phyloP scores from a whole-genome alignment of 1,139 yeast species.

The Yamadazyma sp. region DNA sequence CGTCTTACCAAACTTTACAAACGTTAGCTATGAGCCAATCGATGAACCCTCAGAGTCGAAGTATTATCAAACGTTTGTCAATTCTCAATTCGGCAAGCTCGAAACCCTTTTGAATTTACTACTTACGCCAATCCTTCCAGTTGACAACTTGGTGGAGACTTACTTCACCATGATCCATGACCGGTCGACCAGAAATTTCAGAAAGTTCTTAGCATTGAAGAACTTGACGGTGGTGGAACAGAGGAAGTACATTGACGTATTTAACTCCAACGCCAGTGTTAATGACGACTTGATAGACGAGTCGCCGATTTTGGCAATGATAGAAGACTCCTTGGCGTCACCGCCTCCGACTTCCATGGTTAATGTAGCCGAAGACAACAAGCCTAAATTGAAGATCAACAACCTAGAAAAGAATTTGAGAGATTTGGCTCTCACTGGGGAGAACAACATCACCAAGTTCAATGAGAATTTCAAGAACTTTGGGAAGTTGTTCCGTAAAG shows the following conservation, averaged over 20 bases:
- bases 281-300: constrained; percentile 19
- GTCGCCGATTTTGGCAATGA: constrained; percentile 17
- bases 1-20: constrained; percentile 48
- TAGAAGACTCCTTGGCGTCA: constrained; percentile 12
- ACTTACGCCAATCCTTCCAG: constrained; percentile 61
- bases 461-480: constrained; percentile 59
- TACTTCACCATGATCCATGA: constrained; percentile 73
- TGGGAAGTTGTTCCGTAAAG: constrained; percentile 60
- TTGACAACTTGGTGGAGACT: constrained; percentile 61
- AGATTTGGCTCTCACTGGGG: constrained; percentile 53
- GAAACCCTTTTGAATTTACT: constrained; percentile 68
- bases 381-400: constrained; percentile 43
- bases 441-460: constrained; percentile 55
- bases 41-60: constrained; percentile 5
- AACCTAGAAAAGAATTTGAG: constrained; percentile 56
- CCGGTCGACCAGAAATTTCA: constrained; percentile 58
- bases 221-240: constrained; percentile 46
- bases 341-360: constrained; percentile 14
- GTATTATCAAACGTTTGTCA: constrained; percentile 50
- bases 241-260: constrained; percentile 56
- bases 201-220: constrained; percentile 64
- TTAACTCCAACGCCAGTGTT: constrained; percentile 53
- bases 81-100: constrained; percentile 48
- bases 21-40: constrained; percentile 26
- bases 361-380: constrained; percentile 16